Evolutionary conservation across 768 basidiomycete species (phyloP).

Genomic region (Panellus pusillus): DNA sequence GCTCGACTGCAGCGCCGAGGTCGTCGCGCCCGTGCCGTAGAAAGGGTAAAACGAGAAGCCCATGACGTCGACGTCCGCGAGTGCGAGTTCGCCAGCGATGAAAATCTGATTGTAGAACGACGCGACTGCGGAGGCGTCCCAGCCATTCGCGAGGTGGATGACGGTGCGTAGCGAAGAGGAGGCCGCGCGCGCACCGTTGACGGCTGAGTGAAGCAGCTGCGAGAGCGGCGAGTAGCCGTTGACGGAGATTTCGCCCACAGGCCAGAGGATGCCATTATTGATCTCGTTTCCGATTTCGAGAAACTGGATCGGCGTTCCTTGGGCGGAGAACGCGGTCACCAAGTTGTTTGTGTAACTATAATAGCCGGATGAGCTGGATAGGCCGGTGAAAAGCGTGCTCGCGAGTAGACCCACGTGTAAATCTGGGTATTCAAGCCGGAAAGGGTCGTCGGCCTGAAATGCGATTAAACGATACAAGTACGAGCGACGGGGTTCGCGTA

Average conservation of each 20-base stretch:
- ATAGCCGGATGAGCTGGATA: background rate
- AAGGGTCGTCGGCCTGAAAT: conserved; percentile 27
- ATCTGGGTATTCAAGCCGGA: conserved; percentile 56
- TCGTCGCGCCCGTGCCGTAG: conserved; percentile 58
- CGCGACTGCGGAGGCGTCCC: conserved; percentile 45
- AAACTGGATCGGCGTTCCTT: conserved; percentile 55
- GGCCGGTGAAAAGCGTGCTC: background rate
- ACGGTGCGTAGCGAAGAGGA: conserved; percentile 50
- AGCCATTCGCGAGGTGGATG: conserved; percentile 65
- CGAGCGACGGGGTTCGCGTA: conserved; percentile 29
- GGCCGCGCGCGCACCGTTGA: conserved; percentile 51
- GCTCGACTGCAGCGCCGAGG: conserved; percentile 47
- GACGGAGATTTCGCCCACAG: conserved; percentile 52
- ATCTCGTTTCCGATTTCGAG: conserved; percentile 68
- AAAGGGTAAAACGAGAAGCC: conserved; percentile 70
- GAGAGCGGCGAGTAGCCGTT: conserved; percentile 54
- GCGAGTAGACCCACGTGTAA: conserved; percentile 39
- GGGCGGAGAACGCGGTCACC: conserved; percentile 49
- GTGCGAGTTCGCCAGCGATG: conserved; percentile 49
- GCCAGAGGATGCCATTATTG: conserved; percentile 65
- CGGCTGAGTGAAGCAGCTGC: conserved; percentile 60
- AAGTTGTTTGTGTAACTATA: conserved; percentile 51
- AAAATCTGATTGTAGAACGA: conserved; percentile 56
- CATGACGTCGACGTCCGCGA: conserved; percentile 54
- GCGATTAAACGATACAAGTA: background rate